These are phyloP conservation scores for Aspergillus kassunensis DNA, from an alignment of 495 filamentous ascomycete genomes.

Conservation along the genomic window DNA sequence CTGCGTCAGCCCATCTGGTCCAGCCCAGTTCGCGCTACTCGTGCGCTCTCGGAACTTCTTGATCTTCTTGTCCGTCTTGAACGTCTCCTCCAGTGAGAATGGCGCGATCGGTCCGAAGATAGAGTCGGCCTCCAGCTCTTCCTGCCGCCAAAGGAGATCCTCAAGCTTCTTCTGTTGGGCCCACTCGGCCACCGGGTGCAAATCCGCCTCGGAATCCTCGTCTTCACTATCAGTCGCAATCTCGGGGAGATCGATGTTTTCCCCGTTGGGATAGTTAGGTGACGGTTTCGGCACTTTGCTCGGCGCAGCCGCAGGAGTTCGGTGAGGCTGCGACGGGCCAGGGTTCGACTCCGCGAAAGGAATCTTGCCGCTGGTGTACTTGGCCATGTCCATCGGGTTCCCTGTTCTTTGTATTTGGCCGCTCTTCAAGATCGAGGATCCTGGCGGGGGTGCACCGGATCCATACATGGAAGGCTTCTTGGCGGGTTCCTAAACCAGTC, in stretches of 20 bases:
- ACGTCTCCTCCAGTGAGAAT: constrained; percentile 92
- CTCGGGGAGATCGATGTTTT: constrained; percentile 80
- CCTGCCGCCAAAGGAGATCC: constrained; percentile 65
- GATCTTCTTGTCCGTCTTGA: constrained; percentile 73
- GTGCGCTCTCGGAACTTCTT: constrained; percentile 83
- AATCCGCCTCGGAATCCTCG: constrained; percentile 60
- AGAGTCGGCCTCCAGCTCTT: constrained; percentile 75
- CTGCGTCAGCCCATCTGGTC: constrained; percentile 81
- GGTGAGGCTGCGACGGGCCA: constrained; percentile 47
- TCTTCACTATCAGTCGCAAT: constrained; percentile 86
- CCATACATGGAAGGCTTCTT: constrained; percentile 61
- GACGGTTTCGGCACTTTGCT: constrained; percentile 56
- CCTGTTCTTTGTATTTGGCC: constrained; percentile 52
- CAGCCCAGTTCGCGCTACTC: constrained; percentile 87
- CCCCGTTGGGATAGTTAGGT: constrained; percentile 73
- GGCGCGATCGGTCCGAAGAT: constrained; percentile 87
- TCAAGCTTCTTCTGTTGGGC: constrained; percentile 77
- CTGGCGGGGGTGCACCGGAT: constrained; percentile 47
- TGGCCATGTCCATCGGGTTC: constrained; percentile 72
- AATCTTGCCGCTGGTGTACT: constrained; percentile 82
- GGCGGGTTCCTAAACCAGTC: constrained; percentile 48
- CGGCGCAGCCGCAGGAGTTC: constrained; percentile 46
- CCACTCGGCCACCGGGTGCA: constrained; percentile 70
- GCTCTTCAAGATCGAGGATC: constrained; percentile 37
- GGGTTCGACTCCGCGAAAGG: constrained; percentile 71